These are phyloP conservation scores for Floccularia luteovirens DNA, from an alignment of 768 basidiomycete genomes.

Conservation along the genomic window DNA sequence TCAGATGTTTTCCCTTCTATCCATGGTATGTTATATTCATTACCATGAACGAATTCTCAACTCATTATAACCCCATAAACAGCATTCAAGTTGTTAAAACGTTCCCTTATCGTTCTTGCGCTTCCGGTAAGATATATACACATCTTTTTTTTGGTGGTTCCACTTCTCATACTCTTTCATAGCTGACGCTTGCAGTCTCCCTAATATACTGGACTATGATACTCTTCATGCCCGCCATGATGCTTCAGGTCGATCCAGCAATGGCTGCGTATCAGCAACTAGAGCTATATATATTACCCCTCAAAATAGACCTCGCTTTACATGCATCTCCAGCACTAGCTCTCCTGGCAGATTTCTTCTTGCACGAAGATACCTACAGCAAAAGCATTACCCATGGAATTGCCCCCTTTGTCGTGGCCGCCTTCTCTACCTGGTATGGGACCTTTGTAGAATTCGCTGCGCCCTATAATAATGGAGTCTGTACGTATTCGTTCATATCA, in stretches of 20 bases:
- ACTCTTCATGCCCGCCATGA: conserved; percentile 45
- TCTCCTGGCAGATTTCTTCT: conserved; percentile 60
- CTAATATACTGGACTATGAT: conserved; percentile 67
- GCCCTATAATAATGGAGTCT: conserved; percentile 42
- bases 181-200: conserved; percentile 31
- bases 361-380: conserved; percentile 52
- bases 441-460: conserved; percentile 66
- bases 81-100: conserved; percentile 41
- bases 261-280: conserved; percentile 21
- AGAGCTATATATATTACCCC: conserved; percentile 30
- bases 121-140: conserved; percentile 44
- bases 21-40: conserved; percentile 13
- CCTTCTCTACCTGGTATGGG: conserved; percentile 40
- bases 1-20: conserved; percentile 23
- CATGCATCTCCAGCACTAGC: conserved; percentile 56
- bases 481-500: conserved; percentile 30
- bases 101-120: conserved; percentile 52
- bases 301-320: conserved; percentile 53
- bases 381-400: conserved; percentile 14
- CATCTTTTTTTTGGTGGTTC: neutral
- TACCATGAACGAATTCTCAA: neutral
- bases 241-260: conserved; percentile 22
- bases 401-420: conserved; percentile 19
- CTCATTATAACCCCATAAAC: conserved; percentile 3
- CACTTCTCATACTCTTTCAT: neutral